Conservation (phyloP, 2,329 filamentous ascomycete species). For the Fusarium liriodendri region DNA sequence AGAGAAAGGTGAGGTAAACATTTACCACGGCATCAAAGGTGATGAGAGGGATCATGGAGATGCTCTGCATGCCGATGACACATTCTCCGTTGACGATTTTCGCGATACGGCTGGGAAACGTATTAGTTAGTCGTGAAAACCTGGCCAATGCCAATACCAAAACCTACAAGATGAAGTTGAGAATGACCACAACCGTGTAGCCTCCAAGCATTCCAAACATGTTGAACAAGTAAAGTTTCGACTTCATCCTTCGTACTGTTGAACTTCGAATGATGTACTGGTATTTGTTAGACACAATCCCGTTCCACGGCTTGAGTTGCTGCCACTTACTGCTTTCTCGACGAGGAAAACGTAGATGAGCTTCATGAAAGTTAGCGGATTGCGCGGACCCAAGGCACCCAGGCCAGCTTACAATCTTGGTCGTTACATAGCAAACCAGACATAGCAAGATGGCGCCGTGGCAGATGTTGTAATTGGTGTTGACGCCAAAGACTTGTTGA, state of each 20-base stretch:
- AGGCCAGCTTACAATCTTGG: slow-evolving; percentile 60
- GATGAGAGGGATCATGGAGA: slow-evolving; percentile 71
- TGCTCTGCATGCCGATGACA: slow-evolving; percentile 70
- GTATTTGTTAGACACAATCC: background rate
- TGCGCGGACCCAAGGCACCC: background rate
- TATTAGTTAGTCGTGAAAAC: background rate
- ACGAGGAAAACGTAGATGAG: slow-evolving; percentile 74
- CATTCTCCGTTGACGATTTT: slow-evolving; percentile 66
- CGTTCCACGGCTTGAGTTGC: too few relatives aligned
- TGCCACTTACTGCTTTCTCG: slow-evolving; percentile 67
- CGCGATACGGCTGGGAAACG: slow-evolving; percentile 62
- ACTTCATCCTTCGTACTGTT: slow-evolving; percentile 62
- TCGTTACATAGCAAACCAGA: slow-evolving; percentile 70
- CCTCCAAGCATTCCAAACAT: slow-evolving; percentile 65
- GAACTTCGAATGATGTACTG: slow-evolving; percentile 69
- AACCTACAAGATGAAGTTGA: slow-evolving; percentile 72
- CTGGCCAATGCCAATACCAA: background rate
- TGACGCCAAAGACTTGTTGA: slow-evolving; percentile 67
- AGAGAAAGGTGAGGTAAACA: slow-evolving; percentile 72
- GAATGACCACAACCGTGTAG: slow-evolving; percentile 60
- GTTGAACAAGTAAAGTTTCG: slow-evolving; percentile 71
- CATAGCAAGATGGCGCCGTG: slow-evolving; percentile 70
- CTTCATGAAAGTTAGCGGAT: slow-evolving; percentile 36
- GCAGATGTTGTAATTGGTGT: slow-evolving; percentile 62
- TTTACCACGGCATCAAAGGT: slow-evolving; percentile 71